Evolutionary conservation across 768 basidiomycete genomes (phyloP), one percentile per base, ranked within the genome.

Genomic region (Strobilomyces confusus): DNA sequence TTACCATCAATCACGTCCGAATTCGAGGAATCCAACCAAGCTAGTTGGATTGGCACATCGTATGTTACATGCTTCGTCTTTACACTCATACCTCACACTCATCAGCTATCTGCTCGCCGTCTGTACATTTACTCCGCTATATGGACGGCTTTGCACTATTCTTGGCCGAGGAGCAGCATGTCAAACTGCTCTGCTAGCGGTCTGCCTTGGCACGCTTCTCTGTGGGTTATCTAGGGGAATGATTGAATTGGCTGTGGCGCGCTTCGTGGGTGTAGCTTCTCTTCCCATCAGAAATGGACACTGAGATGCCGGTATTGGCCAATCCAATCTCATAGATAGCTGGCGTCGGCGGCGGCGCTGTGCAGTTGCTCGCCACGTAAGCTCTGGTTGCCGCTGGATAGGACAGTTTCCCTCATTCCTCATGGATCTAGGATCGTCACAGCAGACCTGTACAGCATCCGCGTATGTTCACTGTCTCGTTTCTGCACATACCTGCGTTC

Each of bases 11-110:
- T 64, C 42, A 59, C 60, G 20, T 70, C 60, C 11, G 57, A 66
- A 32, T 65, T 65, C 52, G 57, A 61, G 11, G 57, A 32, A n/a
- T 66, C 64, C 13, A 63, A 65, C 32, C 61, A 61, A 57, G 61
- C 63, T 15, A 65, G 63, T 26, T 65, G 63, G 64, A 51, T 66
- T 9, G 64, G 63, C 19, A 66, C 63, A 8, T 52, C 64, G 64
- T 65, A 50, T 17, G 51, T 55, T 49, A 14, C 13, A 33, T 9
- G 1, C 1, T 44, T 13, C 13, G 1, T 1, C 12, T 23, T 12
- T 9, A 23, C 9, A 8, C 1, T 15, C 43, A 3, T n/a, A 8
- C 4, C 8, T 50, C 64, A 62, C 66, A 49, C n/a, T 14, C 7
- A 1, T 20, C 34, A 54, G 52, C 19, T 62, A 58, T 15, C n/a